Conservation (phyloP, 257 asterid genomes). For the Solanum chiquidenum region DNA sequence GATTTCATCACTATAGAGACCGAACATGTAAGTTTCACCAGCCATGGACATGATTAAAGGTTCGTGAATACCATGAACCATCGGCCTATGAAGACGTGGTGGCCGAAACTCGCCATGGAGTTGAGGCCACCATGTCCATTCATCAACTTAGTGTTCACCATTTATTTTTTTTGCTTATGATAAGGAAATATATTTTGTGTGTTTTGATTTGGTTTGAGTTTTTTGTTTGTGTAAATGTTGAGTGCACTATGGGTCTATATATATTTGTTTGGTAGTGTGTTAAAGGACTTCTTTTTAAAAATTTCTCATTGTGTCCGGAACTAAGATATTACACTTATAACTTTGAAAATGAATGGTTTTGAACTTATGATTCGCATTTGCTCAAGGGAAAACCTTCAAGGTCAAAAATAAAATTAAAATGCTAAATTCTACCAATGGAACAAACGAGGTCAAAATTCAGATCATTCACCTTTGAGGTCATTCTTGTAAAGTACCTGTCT, state of each 20-base stretch:
- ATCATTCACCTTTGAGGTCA: too few relatives aligned
- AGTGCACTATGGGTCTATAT: background rate
- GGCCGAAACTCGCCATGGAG: conserved; percentile 1
- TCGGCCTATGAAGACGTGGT: conserved; percentile 27
- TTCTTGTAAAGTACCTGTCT: too few relatives aligned
- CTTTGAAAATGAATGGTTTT: too few relatives aligned
- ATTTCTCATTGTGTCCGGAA: too few relatives aligned
- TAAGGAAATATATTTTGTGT: background rate
- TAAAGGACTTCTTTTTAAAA: background rate
- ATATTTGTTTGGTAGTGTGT: background rate
- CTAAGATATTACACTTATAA: too few relatives aligned
- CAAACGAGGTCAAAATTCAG: background rate
- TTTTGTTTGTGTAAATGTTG: background rate
- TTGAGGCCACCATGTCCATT: conserved; percentile 1
- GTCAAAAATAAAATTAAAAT: too few relatives aligned
- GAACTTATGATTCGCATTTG: background rate
- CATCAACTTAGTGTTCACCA: conserved; percentile 2
- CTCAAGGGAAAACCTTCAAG: too few relatives aligned
- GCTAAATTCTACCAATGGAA: too few relatives aligned
- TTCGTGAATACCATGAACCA: conserved; percentile 59
- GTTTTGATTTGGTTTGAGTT: background rate
- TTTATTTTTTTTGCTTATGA: background rate
- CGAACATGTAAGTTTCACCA: conserved; percentile 59
- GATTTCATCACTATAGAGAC: conserved; percentile 40
- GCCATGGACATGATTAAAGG: conserved; percentile 45